Base-by-base conservation (phyloP, 2,329 filamentous ascomycete genomes). In the Verticillium nonalfalfae region DNA sequence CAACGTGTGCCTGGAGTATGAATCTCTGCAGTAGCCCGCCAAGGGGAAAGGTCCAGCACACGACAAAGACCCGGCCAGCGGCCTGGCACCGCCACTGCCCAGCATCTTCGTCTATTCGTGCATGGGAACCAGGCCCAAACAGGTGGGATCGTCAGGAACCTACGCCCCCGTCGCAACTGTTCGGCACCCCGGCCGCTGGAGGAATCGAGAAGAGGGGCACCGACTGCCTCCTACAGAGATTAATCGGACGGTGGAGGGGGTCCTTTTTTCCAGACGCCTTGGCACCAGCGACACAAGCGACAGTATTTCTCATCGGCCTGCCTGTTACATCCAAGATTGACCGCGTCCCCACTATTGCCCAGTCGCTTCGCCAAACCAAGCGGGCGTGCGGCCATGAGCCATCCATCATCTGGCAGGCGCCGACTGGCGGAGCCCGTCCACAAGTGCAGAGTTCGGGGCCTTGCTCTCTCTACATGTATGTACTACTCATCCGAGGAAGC, bases 91-190 rank as follows among this genome's bases (percentile, higher is more conserved):
- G 36, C 36, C 56, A 31, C 26, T 36, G 18, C 35, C 57, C 57
- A 58, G 26, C 18, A 33, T 40, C 57, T 36, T 58, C 45, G 15
- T 52, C 45, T n/a, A 18, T 14, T 34, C 13, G 36, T 58, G 57
- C 57, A 58, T 58, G 21, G 7, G 33, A 14, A 38, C 39, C 58
- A 52, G 26, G 26, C 39, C 57, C 26, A 26, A 35, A 26, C 26
- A 15, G 57, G 38, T 35, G 57, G 14, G 58, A 59, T 59, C 58
- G 58, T 52, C 58, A 59, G 58, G 58, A 52, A 59, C 58, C 35
- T 18, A 21, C 45, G 9, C 31, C n/a, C 39, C 40, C 58, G 26
- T 36, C 14, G 14, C 35, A 26, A 59, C 18, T 18, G 45, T 52
- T 59, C 40, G 58, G 33, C 33, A 15, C 45, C 31, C 50, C 40